phyloP scores from a whole-genome alignment of 1,284 basidiomycete species.

The Sutorius eximius region DNA sequence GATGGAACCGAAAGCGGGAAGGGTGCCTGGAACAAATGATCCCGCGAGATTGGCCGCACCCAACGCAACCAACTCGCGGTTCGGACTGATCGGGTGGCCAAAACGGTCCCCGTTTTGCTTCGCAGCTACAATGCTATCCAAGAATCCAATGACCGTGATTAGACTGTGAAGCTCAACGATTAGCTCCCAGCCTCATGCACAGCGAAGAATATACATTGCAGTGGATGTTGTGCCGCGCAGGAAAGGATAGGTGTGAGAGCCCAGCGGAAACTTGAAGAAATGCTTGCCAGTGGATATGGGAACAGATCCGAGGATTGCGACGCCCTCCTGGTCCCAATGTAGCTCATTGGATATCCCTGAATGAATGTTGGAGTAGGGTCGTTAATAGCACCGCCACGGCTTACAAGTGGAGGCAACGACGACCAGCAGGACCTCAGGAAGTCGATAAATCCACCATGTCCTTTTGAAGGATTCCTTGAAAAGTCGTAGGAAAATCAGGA shows the following conservation, averaged over 20 bases:
- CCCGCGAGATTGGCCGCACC: conserved; percentile 78
- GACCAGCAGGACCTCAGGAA: conserved; percentile 82
- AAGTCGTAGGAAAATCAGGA: conserved; percentile 61
- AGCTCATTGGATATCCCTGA: conserved; percentile 72
- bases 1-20: conserved; percentile 89
- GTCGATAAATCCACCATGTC: conserved; percentile 64
- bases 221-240: conserved; percentile 76
- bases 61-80: conserved; percentile 88
- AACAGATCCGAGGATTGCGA: conserved; percentile 80
- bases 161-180: conserved; percentile 43
- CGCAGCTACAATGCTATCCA: conserved; percentile 83
- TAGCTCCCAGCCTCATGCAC: not conserved
- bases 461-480: conserved; percentile 55
- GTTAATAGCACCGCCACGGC: conserved; percentile 28
- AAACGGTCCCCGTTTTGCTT: conserved; percentile 85
- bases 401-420: conserved; percentile 79
- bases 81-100: conserved; percentile 87
- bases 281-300: conserved; percentile 59
- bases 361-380: not conserved
- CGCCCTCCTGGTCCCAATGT: conserved; percentile 75
- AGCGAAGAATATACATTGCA: conserved; percentile 56
- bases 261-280: conserved; percentile 69
- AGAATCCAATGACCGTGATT: conserved; percentile 72
- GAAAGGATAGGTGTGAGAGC: conserved; percentile 57
- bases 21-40: conserved; percentile 80